Evolutionary conservation across 257 asterid species (phyloP), one percentile per base, ranked within the genome.

Genomic region (Solanum corneliomulleri): DNA sequence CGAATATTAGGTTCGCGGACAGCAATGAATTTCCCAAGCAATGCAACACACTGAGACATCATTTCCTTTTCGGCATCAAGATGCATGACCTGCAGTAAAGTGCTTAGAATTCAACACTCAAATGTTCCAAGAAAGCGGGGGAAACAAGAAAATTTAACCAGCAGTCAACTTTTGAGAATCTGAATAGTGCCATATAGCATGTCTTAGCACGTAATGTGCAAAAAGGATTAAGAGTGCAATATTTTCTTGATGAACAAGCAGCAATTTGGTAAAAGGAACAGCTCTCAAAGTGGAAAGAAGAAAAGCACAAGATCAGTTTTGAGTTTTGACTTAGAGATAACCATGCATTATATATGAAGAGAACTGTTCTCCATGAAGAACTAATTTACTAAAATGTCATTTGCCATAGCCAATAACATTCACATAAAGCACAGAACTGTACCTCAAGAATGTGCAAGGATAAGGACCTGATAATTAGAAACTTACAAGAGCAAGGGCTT

Each of bases 31-130:
- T 96, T 96, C 87, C 99, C 99, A 71, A 96, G 98, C 92, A 96
- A 89, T 58, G 99, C 99, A 88, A 96, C 98, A 94, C 99, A 96
- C 89, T 96, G 99, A 69, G 98, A 96, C 98, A 96, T 96, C 99
- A 96, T 96, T 91, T 96, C 99, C 88, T 94, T 95, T 89, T 96
- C 99, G 12, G 99, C 99, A 93, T 96, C 99, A 87, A 96, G 98
- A 93, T 96, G 99, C 99, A 96, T 96, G 93, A 96, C 99, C 99
- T 96, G 88, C 91, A 83, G 84, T 41, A 75, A 72, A 82, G 47
- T 10, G 45, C 31, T 52, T 42, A 72, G 74, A 70, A 47, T 56
- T 47, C 25, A 81, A 31, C 20, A 21, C 45, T 81, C 44, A 49
- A 49, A 41, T 81, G 69, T 31, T 78, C 39, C 42, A 27, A 78